These are phyloP conservation scores for Funneliformis geosporum DNA, from an alignment of 192 early-diverging fungal species.

Conservation along the genomic window DNA sequence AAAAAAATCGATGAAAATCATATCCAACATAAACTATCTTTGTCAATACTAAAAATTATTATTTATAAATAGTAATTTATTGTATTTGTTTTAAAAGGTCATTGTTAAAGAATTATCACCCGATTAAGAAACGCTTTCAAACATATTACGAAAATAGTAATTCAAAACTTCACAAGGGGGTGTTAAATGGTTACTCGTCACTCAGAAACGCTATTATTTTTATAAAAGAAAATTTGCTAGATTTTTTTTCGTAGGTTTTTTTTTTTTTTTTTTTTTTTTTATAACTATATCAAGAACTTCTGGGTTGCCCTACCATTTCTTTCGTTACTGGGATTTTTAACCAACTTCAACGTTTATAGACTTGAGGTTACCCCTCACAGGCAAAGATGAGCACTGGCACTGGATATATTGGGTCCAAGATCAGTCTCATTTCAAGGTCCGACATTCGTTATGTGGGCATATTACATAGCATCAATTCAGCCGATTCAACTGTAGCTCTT, in stretches of 20 bases:
- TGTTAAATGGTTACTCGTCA: not conserved
- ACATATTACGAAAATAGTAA: too few species aligned
- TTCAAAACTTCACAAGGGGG: not conserved
- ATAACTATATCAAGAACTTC: not conserved
- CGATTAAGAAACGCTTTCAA: too few species aligned
- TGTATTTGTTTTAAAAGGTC: too few species aligned
- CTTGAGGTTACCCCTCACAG: not conserved
- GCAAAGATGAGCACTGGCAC: constrained; percentile 39
- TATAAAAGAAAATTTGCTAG: not conserved
- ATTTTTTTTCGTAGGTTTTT: not conserved
- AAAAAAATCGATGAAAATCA: too few species aligned
- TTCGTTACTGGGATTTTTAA: not conserved
- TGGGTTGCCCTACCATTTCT: not conserved
- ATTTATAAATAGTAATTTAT: too few species aligned
- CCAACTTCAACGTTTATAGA: not conserved
- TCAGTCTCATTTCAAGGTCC: constrained; percentile 80
- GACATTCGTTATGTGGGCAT: constrained; percentile 92
- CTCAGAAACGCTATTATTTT: too few species aligned
- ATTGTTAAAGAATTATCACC: too few species aligned
- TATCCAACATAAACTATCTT: too few species aligned
- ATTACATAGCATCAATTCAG: constrained; percentile 82
- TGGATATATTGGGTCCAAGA: constrained; percentile 63
- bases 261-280: not conserved
- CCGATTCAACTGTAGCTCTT: constrained; percentile 86
- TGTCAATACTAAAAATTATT: too few species aligned